Evolutionary conservation across 2,329 filamentous ascomycete species (phyloP).

Genomic region (Pezicula neosporulosa): DNA sequence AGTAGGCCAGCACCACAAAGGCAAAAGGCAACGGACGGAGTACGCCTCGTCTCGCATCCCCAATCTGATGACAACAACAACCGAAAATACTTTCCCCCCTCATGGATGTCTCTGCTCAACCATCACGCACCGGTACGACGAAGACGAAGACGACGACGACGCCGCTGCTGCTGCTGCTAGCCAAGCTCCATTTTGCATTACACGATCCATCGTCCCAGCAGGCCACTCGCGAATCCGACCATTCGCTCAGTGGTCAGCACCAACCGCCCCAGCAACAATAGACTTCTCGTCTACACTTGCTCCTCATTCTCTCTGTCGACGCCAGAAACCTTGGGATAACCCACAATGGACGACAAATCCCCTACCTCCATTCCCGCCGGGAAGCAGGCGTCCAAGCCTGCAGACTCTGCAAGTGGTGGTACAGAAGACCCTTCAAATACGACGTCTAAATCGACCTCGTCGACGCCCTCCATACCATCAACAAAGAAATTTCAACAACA

Average conservation of each 20-base stretch:
- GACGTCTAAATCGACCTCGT: constrained; percentile 13
- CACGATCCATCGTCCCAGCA: not conserved
- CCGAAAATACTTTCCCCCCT: not conserved
- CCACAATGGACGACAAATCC: constrained; percentile 1
- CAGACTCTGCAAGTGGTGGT: not conserved
- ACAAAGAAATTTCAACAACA: constrained; percentile 17
- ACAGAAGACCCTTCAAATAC: constrained; percentile 3
- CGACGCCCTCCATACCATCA: constrained; percentile 16
- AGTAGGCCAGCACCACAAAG: not conserved
- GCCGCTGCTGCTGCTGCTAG: not conserved
- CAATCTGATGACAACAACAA: not conserved
- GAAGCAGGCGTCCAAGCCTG: not conserved
- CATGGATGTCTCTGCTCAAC: too few species aligned
- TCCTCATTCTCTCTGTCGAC: not conserved
- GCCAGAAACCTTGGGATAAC: not conserved
- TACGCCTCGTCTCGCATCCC: not conserved
- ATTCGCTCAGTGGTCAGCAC: not conserved
- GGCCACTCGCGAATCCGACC: not conserved
- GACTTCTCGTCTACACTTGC: not conserved
- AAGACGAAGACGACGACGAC: too few species aligned
- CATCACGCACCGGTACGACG: too few species aligned
- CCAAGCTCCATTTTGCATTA: not conserved
- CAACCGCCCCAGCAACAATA: not conserved
- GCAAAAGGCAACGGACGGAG: too few species aligned
- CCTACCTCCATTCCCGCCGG: not conserved